Evolutionary conservation across 768 basidiomycete genomes (phyloP).

Genomic region (Psilocybe cyanescens): DNA sequence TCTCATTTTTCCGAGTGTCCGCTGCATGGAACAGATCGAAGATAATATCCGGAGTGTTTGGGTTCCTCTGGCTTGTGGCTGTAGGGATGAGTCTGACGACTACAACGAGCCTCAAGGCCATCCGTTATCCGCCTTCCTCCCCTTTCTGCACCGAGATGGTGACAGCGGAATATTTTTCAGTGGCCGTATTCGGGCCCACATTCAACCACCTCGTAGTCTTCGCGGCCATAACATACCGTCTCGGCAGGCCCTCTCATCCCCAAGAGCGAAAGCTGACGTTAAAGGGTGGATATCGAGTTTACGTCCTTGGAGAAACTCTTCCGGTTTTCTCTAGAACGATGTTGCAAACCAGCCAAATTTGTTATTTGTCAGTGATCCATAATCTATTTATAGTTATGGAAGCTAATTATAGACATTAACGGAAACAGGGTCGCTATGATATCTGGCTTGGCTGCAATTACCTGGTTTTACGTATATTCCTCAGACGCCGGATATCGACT

Average conservation of each 20-base stretch:
- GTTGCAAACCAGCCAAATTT: slow-evolving; percentile 10
- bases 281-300: slow-evolving; percentile 1
- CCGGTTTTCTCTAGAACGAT: slow-evolving; percentile 8
- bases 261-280: slow-evolving; percentile 1
- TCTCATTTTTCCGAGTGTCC: slow-evolving; percentile 11
- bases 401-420: not conserved
- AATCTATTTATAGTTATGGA: not conserved
- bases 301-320: slow-evolving; percentile 6
- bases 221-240: slow-evolving; percentile 2
- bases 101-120: not conserved
- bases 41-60: not conserved
- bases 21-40: slow-evolving; percentile 4
- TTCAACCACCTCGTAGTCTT: slow-evolving; percentile 8
- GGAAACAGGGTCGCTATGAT: slow-evolving; percentile 3
- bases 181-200: slow-evolving; percentile 1
- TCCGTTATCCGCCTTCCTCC: not conserved
- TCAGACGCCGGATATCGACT: slow-evolving; percentile 6
- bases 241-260: not conserved
- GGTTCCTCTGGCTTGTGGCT: slow-evolving; percentile 4
- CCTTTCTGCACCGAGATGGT: slow-evolving; percentile 1
- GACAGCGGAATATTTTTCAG: not conserved
- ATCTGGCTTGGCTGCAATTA: slow-evolving; percentile 1
- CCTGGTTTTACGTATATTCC: slow-evolving; percentile 2
- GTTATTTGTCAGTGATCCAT: slow-evolving; percentile 4
- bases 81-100: not conserved